Evolutionary conservation across 2,329 filamentous ascomycete genomes (phyloP), one percentile per base, ranked within the genome.

Genomic region (Dothistroma pini): DNA sequence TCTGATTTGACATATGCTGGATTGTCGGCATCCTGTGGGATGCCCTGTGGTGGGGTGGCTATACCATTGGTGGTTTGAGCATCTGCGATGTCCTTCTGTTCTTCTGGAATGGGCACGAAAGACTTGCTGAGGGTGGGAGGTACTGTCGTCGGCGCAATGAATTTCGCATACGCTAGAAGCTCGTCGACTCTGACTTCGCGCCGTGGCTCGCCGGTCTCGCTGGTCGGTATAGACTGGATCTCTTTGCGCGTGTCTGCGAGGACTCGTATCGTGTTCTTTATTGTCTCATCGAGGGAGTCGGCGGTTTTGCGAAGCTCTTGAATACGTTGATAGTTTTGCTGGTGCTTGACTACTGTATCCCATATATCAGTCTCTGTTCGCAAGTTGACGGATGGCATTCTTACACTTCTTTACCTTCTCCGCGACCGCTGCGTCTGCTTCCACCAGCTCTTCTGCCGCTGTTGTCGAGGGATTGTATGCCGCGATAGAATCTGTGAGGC

Each of bases 71-170:
- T 63, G 38, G 69, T 68, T 50, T 71, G 68, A 3, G 65, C 62
- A 12, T 58, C 55, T 19, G 52, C 51, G 12, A 47, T 48, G 4
- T 57, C 58, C 19, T 35, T 50, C 34, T 62, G 62, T 9, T 52
- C 41, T 22, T 64, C 54, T 8, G 54, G 29, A 16, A 61, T 51
- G 25, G 59, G 50, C 6, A 47, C 57, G 49, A 41, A 44, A 5
- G 63, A 63, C 61, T 65, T 68, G 61, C 71, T 70, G 67, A 75
- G 79, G 2, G 84, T 84, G 0, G 87, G 87, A 0, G 91, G 90
- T 12, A 91, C 82, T 0, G 91, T 93, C 66, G 88, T 91, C 72
- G 87, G 89, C 74, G 87, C 89, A 71, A 96, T 95, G 65, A 88
- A 86, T 49, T 88, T 88, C 22, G 90, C 91, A 73, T 91, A 95